These are phyloP conservation scores for Neofusicoccum cordaticola DNA, from an alignment of 2,329 filamentous ascomycete species.

Conservation along the genomic window DNA sequence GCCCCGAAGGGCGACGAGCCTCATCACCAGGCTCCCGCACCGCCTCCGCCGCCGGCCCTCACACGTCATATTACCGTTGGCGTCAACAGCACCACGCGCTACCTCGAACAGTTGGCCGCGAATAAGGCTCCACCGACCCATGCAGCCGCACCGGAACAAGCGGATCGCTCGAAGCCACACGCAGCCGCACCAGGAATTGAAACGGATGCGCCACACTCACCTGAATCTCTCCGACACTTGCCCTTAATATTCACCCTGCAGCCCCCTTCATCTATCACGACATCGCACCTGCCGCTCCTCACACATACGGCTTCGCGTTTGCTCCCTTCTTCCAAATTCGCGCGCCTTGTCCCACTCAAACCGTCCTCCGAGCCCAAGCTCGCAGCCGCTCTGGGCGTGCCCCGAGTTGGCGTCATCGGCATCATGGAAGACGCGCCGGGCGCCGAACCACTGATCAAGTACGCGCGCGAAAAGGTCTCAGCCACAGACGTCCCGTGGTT, in stretches of 20 bases:
- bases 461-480: slow-evolving; percentile 53
- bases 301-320: slow-evolving; percentile 44
- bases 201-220: neutral
- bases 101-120: slow-evolving; percentile 47
- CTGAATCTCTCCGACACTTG: neutral
- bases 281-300: slow-evolving; percentile 60
- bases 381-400: slow-evolving; percentile 57
- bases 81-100: slow-evolving; percentile 60
- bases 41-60: slow-evolving; percentile 49
- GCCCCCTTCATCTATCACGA: slow-evolving; percentile 42
- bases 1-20: slow-evolving; percentile 22
- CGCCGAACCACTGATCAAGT: slow-evolving; percentile 55
- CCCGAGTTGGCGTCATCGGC: slow-evolving; percentile 64
- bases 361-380: slow-evolving; percentile 58
- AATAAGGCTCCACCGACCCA: neutral
- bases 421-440: slow-evolving; percentile 57
- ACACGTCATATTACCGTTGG: slow-evolving; percentile 61
- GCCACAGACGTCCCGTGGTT: slow-evolving; percentile 58
- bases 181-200: neutral
- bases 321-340: slow-evolving; percentile 32
- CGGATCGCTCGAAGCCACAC: neutral
- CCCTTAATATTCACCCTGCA: slow-evolving; percentile 10
- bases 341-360: slow-evolving; percentile 62
- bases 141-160: neutral
- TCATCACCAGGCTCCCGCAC: slow-evolving; percentile 9